Conservation (phyloP, 2,329 filamentous ascomycete genomes). For the Neofusicoccum kwambonambiense region DNA sequence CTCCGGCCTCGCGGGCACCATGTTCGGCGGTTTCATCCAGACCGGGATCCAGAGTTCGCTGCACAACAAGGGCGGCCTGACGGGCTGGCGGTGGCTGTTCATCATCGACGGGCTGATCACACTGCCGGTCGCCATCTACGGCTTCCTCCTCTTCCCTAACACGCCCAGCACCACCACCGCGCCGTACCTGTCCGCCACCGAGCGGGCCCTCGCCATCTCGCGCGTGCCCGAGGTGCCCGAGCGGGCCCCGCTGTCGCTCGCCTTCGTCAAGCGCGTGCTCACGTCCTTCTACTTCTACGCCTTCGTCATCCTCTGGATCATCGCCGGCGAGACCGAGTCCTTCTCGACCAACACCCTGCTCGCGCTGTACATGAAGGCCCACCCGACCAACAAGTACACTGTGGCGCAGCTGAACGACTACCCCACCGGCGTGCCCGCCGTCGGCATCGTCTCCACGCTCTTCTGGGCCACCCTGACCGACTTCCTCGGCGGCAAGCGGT, state of each 20-base stretch:
- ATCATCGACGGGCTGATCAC: constrained; percentile 57
- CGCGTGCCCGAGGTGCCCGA: constrained; percentile 48
- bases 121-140: constrained; percentile 56
- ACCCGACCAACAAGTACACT: constrained; percentile 46
- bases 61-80: constrained; percentile 50
- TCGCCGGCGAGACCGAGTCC: constrained; percentile 70
- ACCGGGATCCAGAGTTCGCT: constrained; percentile 49
- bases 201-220: constrained; percentile 44
- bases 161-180: constrained; percentile 44
- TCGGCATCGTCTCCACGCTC: constrained; percentile 57
- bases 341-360: constrained; percentile 65
- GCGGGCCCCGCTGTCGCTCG: constrained; percentile 46
- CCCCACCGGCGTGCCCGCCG: constrained; percentile 53
- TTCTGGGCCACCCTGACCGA: constrained; percentile 71
- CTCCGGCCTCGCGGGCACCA: constrained; percentile 58
- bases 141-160: constrained; percentile 49
- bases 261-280: constrained; percentile 57
- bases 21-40: constrained; percentile 64
- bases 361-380: constrained; percentile 50
- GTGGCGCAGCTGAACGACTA: constrained; percentile 55
- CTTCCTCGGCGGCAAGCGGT: constrained; percentile 61
- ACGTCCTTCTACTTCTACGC: constrained; percentile 65
- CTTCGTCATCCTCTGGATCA: constrained; percentile 66
- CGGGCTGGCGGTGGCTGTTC: constrained; percentile 53
- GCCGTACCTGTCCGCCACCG: constrained; percentile 41